Base-by-base conservation (phyloP, 176 grass and related monocot species). In the Musa itinerans region DNA sequence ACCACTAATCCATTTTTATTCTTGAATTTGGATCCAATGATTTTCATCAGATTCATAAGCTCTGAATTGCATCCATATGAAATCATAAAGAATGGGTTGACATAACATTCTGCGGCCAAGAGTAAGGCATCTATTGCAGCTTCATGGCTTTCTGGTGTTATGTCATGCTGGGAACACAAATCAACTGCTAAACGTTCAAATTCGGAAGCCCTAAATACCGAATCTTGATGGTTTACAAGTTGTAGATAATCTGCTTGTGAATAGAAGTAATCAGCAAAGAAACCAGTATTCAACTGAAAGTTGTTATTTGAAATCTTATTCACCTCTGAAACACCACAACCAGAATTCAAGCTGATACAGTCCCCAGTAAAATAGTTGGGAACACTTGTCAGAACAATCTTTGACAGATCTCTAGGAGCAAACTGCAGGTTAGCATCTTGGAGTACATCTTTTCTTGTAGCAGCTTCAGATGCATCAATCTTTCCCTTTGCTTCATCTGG, bases 121-220 rank as follows among this genome's bases (percentile, higher is more conserved):
- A 93, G 75, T 53, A 97, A 92, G 78, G 93, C 83, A 86, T 97
- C 93, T 75, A 97, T 92, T 78, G 87, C 90, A 57, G 88, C 87
- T 81, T 93, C 83, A 81, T 92, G 87, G 53, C 87, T 84, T 78
- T 97, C 93, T 74, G 76, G n/a, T 52, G 85, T 89, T 65, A 83
- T 71, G 61, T 97, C 84, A 63, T 74, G 81, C 63, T 90, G 83
- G 68, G 79, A 88, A 73, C 87, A 89, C 74, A 97, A 78, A 77
- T 90, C 87, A 62, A 88, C 19, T 80, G 90, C 90, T 79, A 97
- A 81, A n/a, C 67, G 89, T 61, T 84, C 85, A 90, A 97, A 97
- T 69, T 97, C 90, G 56, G 78, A 76, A 83, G 93, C 87, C 78
- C 84, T 82, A 65, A 84, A 84, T 76, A 90, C 84, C 79, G 85